Evolutionary conservation across 176 grass and related monocot genomes (phyloP), one percentile per base, ranked within the genome.

Genomic region (Dendrocalamus sinicus): DNA sequence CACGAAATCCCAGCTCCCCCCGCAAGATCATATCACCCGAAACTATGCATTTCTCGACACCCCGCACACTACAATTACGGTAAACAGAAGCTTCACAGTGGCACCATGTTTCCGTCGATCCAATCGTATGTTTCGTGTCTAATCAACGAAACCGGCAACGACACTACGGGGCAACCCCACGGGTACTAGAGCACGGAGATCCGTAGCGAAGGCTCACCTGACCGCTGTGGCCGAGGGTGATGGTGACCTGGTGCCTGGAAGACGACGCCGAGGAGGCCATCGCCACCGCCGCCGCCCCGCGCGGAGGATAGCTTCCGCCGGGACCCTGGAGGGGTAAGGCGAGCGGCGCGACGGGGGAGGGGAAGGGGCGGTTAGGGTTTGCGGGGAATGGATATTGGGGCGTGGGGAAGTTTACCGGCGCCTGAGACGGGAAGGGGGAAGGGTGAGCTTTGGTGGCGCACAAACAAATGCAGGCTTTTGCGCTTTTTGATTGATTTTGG

Each of bases 151-250:
- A 8, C 40, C 32, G 11, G 59, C 26, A 71, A 72, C 24, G 24
- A 45, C 2, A 32, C 64, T 2, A 12, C 39, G 1, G 35, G 39
- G 12, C 11, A 62, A 43, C 40, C 47, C 28, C 26, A 47, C 54
- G 70, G 28, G 14, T 1, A 4, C 14, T 4, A 19, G 30, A 66
- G 40, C 46, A 19, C 28, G 20, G 39, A 12, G 32, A 81, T 75
- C 41, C 66, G 73, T 66, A 47, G 24, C 35, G 37, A 75, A 32
- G 65, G 71, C 83, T 89, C 54, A 94, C 93, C 93, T 92, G 88
- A 62, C 90, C 90, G 75, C 93, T 92, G 61, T 88, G 85, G 54
- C 93, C 93, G 46, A 94, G 85, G 30, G 93, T 94, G 79, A 94
- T 94, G 85, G 93, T 92, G 78, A 94, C 88, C 47, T 83, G 74